Base-by-base conservation (phyloP, 2,329 filamentous ascomycete genomes). In the Botrytis paeoniae region DNA sequence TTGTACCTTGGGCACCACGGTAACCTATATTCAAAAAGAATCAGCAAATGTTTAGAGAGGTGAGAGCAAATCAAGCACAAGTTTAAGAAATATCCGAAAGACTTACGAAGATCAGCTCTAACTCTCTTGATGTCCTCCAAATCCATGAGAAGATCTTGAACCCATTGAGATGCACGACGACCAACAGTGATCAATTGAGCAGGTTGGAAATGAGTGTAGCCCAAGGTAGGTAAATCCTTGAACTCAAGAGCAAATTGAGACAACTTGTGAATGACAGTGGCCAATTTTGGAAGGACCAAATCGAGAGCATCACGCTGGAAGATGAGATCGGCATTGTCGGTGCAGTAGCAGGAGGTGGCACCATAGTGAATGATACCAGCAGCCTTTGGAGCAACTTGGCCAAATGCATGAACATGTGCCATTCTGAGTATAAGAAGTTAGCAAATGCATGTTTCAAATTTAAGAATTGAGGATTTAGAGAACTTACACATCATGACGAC, bases 361-460 rank as follows among this genome's bases (percentile, higher is more conserved):
- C 91, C 92, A 81, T 87, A 89, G 81, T 97, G 94, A 74, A 97
- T 95, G 78, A 96, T 92, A 48, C 93, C 93, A 22, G 92, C 93
- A 16, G 93, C 93, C 48, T 89, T 91, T 1, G 93, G 93, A 5
- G 92, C 92, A 74, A 87, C 89, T 76, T 87, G 83, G 5, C 92
- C 93, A 81, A 91, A 95, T 22, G 92, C 90, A 77, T 94, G 89
- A 65, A 95, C 91, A 79, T 92, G 75, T 43, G 69, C 72, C 74
- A 73, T 71, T 35, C 63, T 65, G 8, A 41, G 18, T 69, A 39
- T 14, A 59, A 37, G 41, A 20, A 48, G 32, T 54, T n/a, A 66
- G 64, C 10, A 59, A 64, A 22, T 45, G 29, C 32, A 54, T 45
- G 59, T 29, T 22, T 32, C 4, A n/a, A 68, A 18, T 29, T 25